Evolutionary conservation across 2,329 filamentous ascomycete species (phyloP).

Genomic region (Penicillium expansum): DNA sequence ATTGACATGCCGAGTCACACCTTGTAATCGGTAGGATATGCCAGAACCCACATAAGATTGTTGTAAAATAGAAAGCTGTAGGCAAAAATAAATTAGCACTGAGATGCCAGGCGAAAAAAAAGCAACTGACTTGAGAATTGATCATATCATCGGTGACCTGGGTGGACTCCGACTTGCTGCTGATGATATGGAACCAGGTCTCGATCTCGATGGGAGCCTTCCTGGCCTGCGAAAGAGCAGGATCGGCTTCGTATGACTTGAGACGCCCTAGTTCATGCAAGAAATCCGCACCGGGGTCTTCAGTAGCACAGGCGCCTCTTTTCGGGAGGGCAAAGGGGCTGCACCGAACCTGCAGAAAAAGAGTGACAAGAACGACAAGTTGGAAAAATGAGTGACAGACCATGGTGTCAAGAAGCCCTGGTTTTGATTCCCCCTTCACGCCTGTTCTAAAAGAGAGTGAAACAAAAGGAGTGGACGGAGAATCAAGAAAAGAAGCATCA

Average conservation of each 20-base stretch:
- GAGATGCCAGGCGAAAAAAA: conserved; percentile 4
- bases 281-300: conserved; percentile 28
- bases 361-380: conserved; percentile 20
- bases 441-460: not conserved
- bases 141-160: conserved; percentile 36
- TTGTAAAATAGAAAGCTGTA: conserved; percentile 42
- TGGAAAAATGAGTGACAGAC: conserved; percentile 20
- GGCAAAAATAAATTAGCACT: not conserved
- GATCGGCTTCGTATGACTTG: conserved; percentile 14
- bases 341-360: conserved; percentile 19
- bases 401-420: conserved; percentile 24
- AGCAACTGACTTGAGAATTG: conserved; percentile 33
- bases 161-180: conserved; percentile 28
- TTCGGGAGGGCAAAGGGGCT: conserved; percentile 14
- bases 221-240: conserved; percentile 18
- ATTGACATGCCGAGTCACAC: conserved; percentile 52
- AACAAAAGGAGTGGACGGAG: not conserved
- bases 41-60: conserved; percentile 45
- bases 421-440: conserved; percentile 13
- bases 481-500: not conserved
- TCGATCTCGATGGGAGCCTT: conserved; percentile 36
- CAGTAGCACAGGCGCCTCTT: conserved; percentile 34
- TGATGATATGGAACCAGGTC: conserved; percentile 46
- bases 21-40: conserved; percentile 51
- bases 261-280: conserved; percentile 28